These are phyloP conservation scores for Stylosanthes scabra DNA, from an alignment of 331 rosid species.

Conservation along the genomic window DNA sequence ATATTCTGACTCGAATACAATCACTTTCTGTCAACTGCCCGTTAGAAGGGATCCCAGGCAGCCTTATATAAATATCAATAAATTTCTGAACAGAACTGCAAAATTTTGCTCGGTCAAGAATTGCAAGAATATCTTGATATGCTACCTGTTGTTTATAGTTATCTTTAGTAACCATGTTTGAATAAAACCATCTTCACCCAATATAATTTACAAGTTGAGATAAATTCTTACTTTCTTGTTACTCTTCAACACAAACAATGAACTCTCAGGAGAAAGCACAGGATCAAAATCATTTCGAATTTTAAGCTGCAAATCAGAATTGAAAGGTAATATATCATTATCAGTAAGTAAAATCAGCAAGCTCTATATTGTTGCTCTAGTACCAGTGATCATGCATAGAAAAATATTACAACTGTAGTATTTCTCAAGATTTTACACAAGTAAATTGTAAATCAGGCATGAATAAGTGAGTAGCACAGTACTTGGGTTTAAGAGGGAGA, in stretches of 20 bases:
- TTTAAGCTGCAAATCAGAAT: slow-evolving; percentile 75
- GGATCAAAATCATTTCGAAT: slow-evolving; percentile 99
- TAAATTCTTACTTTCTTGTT: slow-evolving; percentile 72
- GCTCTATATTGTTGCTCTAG: slow-evolving; percentile 16
- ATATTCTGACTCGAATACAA: slow-evolving; percentile 95
- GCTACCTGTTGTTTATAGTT: slow-evolving; percentile 68
- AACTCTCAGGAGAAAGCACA: slow-evolving; percentile 98
- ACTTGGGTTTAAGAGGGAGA: slow-evolving; percentile 10
- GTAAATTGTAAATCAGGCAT: slow-evolving; percentile 21
- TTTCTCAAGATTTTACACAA: slow-evolving; percentile 29
- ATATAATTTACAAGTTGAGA: slow-evolving; percentile 20
- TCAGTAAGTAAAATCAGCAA: slow-evolving; percentile 34
- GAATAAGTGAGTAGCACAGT: slow-evolving; percentile 8
- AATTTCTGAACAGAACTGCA: slow-evolving; percentile 96
- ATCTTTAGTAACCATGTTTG: slow-evolving; percentile 40
- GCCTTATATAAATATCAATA: slow-evolving; percentile 90
- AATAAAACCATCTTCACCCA: slow-evolving; percentile 29
- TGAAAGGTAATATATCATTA: slow-evolving; percentile 10
- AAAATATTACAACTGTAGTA: slow-evolving; percentile 2
- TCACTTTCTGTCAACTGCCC: slow-evolving; percentile 92
- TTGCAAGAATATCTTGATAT: slow-evolving; percentile 86
- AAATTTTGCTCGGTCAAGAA: slow-evolving; percentile 90
- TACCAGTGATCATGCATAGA: slow-evolving; percentile 30
- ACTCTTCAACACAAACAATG: slow-evolving; percentile 95
- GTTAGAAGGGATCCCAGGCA: slow-evolving; percentile 88